Evolutionary conservation across 2,329 filamentous ascomycete species (phyloP), one percentile per base, ranked within the genome.

Genomic region (Phyllosticta citrichinensis): DNA sequence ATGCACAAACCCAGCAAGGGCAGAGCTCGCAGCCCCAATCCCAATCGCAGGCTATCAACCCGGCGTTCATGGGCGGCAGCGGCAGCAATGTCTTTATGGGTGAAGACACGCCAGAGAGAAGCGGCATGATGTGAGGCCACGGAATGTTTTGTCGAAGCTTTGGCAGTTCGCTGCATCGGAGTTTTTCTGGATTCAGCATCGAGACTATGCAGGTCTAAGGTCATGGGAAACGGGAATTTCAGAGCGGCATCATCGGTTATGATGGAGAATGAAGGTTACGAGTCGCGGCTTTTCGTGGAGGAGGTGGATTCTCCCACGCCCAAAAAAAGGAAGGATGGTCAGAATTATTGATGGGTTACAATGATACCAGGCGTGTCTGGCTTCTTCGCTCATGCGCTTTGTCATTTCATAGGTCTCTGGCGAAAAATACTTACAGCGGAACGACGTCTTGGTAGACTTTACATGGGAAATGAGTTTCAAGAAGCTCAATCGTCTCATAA

Each of bases 41-140:
- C 8, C 60, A 62, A 50, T 12, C n/a, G 10, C 40, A 52, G 22
- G 20, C 55, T 20, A 35, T 65, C 22, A 63, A 68, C 5, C 70
- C 69, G 62, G 66, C 68, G 8, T 74, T 72, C 60, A 67, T 66
- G 11, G 68, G 69, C 14, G 71, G 67, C 55, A 40, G 35, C 12
- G 17, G 40, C 40, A 65, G 65, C 2, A 65, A 66, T 10, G 68
- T 73, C 5, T 77, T 76, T 60, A 76, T 76, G 73, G 74, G 70
- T 20, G 74, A 73, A 63, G 70, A 70, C 64, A 63, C 58, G 9
- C 60, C 57, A 20, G 57, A 62, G n/a, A 20, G 57, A 9, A 62
- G 52, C 30, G 27, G 52, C 2, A 58, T 64, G 57, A 62, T 40
- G 58, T 58, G 11, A 52, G 40, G 40, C 5, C 17, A 47, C 1